phyloP scores from a whole-genome alignment of 148 eudicot genomes.

The Chenopodium formosanum region DNA sequence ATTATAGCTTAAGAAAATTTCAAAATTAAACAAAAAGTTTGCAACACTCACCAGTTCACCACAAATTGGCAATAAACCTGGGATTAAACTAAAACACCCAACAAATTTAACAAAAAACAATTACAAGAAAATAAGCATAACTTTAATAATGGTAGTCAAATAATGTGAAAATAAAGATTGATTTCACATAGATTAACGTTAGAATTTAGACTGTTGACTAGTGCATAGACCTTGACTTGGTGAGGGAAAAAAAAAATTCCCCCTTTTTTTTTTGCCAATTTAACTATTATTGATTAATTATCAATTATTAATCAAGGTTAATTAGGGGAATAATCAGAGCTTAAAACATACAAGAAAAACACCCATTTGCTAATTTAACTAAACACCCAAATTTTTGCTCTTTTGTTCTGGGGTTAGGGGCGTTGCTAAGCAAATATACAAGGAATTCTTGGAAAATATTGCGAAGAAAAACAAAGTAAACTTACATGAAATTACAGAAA shows the following conservation, averaged over 20 bases:
- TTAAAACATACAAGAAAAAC: neutral
- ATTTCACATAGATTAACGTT: neutral
- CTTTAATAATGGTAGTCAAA: neutral
- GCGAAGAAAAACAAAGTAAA: neutral
- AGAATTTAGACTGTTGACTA: constrained; percentile 18
- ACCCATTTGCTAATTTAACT: neutral
- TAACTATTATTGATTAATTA: neutral
- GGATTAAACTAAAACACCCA: constrained; percentile 16
- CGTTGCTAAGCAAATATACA: too few relatives aligned
- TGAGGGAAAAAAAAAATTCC: neutral
- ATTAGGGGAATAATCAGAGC: neutral
- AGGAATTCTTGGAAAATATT: neutral
- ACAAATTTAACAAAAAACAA: neutral
- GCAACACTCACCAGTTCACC: constrained; percentile 1
- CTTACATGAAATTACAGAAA: constrained; percentile 7
- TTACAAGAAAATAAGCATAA: neutral
- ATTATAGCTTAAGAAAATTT: neutral
- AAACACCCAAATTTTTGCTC: neutral
- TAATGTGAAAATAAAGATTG: constrained; percentile 13
- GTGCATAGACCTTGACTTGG: constrained; percentile 21
- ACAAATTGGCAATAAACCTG: neutral
- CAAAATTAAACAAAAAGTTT: neutral
- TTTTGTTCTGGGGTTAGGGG: too few relatives aligned
- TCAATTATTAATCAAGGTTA: neutral
- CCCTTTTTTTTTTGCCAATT: neutral